Evolutionary conservation across 2,329 filamentous ascomycete genomes (phyloP), one percentile per base, ranked within the genome.

Genomic region (Purpureocillium takamizusanense): DNA sequence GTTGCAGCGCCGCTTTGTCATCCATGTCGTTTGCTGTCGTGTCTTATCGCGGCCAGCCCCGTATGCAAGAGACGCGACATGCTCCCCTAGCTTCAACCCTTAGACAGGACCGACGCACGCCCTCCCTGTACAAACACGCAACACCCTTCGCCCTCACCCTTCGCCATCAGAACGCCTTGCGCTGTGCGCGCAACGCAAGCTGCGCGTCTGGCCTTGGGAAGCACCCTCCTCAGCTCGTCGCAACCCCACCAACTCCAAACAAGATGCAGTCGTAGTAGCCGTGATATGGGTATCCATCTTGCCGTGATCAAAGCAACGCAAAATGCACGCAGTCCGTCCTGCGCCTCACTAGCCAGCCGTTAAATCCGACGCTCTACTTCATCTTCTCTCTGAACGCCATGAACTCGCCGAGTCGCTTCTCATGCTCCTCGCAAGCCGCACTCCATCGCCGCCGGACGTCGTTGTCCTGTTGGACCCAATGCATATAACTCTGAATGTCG

Each of bases 381-480:
- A 67, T 67, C 62, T 58, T 65, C 30, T 64, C 59, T 42, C 65
- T 59, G 42, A 65, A 64, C 21, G 55, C 66, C 56, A 72, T 63
- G 51, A 79, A 83, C 46, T 76, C 71, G 46, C 69, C 64, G 40
- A 86, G 61, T 9, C 71, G 70, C 40, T 66, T 56, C 41, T 74
- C 69, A 51, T 88, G 83, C 42, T 69, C 69, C 32, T 76, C 70
- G 43, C 72, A 76, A 7, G 75, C 75, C 8, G 69, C 56, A 23
- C 61, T 60, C 80, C 83, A 86, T 40, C 72, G 69, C 50, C 67
- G 66, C 40, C 78, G 66, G 5, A 85, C 74, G 35, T 66, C 63
- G 45, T 77, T 71, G 51, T 88, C 83, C 56, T 85, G 75, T 46
- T 74, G 70, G 39, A 82, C 59, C 53, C 74, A 76, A 29, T 61